Percentiles rank a stretch among this genome's conserved stretches.
phyloP scores from a whole-genome alignment of 2,329 filamentous ascomycete genomes.

The Penicillium sp. region DNA sequence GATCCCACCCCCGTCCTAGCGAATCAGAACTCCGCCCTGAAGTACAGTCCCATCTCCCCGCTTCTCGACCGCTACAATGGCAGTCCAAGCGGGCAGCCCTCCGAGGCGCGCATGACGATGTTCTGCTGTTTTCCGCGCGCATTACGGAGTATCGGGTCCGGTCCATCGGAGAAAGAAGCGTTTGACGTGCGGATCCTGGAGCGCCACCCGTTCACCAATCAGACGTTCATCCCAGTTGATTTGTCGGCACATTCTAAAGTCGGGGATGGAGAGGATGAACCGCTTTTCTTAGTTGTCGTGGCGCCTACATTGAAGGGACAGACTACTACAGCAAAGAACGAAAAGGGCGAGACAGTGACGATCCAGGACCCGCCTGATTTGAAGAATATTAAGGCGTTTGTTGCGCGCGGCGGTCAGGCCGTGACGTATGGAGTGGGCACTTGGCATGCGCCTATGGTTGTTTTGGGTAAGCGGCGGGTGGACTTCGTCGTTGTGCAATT shows the following conservation, averaged over 20 bases:
- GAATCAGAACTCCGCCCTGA: constrained; percentile 88
- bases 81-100: constrained; percentile 40
- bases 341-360: constrained; percentile 23
- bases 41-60: constrained; percentile 78
- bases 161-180: constrained; percentile 26
- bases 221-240: constrained; percentile 84
- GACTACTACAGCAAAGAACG: constrained; percentile 36
- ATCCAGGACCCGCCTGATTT: constrained; percentile 69
- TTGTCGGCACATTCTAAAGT: constrained; percentile 39
- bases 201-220: constrained; percentile 88
- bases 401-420: constrained; percentile 75
- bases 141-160: constrained; percentile 40
- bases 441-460: constrained; percentile 97
- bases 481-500: constrained; percentile 92
- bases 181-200: constrained; percentile 78
- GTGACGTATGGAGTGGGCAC: constrained; percentile 91
- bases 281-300: constrained; percentile 78
- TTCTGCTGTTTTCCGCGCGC: constrained; percentile 77
- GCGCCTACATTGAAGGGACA: constrained; percentile 68
- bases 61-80: constrained; percentile 72
- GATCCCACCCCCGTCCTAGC: constrained; percentile 60
- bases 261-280: constrained; percentile 28
- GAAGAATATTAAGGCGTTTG: constrained; percentile 69
- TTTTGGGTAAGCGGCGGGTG: constrained; percentile 68
- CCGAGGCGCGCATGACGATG: constrained; percentile 75